These are phyloP conservation scores for Chionographis japonica DNA, from an alignment of 106 monocot species.

Conservation along the genomic window DNA sequence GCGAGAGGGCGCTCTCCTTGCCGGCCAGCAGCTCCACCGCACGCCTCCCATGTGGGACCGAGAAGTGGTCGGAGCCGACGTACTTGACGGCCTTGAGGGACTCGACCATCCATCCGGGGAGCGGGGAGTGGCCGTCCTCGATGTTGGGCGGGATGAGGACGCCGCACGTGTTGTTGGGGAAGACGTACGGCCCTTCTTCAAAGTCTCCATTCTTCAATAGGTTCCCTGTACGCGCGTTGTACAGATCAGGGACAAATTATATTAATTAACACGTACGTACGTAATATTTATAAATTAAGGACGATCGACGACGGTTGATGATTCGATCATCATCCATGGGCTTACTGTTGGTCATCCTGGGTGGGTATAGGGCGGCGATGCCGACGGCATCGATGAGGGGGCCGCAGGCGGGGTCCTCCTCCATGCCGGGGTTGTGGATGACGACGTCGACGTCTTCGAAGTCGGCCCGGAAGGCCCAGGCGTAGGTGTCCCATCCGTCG, in stretches of 20 bases:
- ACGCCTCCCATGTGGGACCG: constrained; percentile 36
- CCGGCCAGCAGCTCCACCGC: constrained; percentile 64
- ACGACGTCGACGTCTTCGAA: constrained; percentile 9
- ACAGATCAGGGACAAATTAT: no score
- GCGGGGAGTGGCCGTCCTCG: constrained; percentile 60
- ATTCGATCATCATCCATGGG: no score
- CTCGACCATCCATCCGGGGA: constrained; percentile 52
- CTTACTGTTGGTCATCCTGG: constrained; percentile 27
- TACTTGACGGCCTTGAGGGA: constrained; percentile 66
- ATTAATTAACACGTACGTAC: no score
- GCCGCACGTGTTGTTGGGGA: constrained; percentile 42
- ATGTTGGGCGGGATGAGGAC: constrained; percentile 56
- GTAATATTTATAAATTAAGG: no score
- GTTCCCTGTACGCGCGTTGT: constrained; percentile 42
- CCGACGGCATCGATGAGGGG: constrained; percentile 49
- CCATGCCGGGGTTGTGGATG: constrained; percentile 46
- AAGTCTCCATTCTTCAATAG: constrained; percentile 48
- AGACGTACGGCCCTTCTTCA: constrained; percentile 56
- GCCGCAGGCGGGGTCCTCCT: constrained; percentile 54
- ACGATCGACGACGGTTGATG: no score
- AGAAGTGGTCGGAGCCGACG: constrained; percentile 50
- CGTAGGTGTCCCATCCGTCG: constrained; percentile 52
- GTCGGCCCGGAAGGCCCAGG: constrained; percentile 41
- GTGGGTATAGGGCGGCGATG: constrained; percentile 30
- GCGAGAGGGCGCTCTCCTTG: constrained; percentile 42